These are phyloP conservation scores for Arctium minus DNA, from an alignment of 129 eudicot species.

Conservation along the genomic window DNA sequence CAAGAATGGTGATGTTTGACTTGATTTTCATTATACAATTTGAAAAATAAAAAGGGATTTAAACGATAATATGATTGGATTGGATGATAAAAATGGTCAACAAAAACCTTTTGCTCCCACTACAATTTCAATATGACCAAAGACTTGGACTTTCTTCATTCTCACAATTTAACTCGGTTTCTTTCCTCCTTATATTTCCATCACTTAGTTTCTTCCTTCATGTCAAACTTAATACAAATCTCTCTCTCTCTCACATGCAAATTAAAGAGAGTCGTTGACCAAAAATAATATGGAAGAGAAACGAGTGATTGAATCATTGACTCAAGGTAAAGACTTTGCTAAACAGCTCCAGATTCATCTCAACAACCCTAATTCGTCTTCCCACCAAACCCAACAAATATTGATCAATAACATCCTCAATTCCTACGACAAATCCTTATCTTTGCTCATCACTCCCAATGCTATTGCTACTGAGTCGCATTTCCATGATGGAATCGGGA, in stretches of 20 bases:
- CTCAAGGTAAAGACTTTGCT: constrained; percentile 63
- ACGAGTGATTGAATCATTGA: constrained; percentile 44
- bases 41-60: not conserved
- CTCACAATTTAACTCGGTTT: constrained; percentile 24
- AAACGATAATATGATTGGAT: not conserved
- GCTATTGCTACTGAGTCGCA: not conserved
- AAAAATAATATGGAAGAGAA: constrained; percentile 18
- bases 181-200: constrained; percentile 20
- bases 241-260: not conserved
- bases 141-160: constrained; percentile 19
- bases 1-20: not conserved
- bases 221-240: not conserved
- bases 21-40: not conserved
- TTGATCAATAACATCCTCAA: constrained; percentile 43
- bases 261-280: not conserved
- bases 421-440: constrained; percentile 42
- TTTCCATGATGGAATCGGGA: not conserved
- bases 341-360: constrained; percentile 56
- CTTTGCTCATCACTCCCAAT: constrained; percentile 24
- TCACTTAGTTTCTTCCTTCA: not conserved
- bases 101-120: not conserved
- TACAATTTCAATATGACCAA: constrained; percentile 2
- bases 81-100: constrained; percentile 22
- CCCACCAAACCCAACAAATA: constrained; percentile 30
- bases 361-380: constrained; percentile 25